Conservation (phyloP, 2,329 filamentous ascomycete species). For the Colletotrichum orbiculare region DNA sequence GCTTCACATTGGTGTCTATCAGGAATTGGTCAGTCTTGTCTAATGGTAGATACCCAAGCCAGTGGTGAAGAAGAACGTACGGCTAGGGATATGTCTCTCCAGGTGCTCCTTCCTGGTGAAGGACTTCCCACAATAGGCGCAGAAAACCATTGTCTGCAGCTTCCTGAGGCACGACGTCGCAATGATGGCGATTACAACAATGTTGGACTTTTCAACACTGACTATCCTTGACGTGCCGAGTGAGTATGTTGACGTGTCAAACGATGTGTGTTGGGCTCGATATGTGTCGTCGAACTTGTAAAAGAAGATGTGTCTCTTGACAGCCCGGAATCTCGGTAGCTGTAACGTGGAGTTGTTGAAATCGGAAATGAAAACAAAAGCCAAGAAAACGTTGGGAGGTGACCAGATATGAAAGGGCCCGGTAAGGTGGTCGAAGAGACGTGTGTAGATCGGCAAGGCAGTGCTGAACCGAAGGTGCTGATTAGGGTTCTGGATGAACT, state of each 20-base stretch:
- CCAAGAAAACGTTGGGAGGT: not conserved
- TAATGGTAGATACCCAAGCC: not conserved
- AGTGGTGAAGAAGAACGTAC: constrained; percentile 48
- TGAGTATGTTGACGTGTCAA: not conserved
- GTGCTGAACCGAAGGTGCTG: constrained; percentile 7
- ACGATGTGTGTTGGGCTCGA: not conserved
- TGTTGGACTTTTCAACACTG: no score
- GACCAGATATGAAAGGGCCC: constrained; percentile 16
- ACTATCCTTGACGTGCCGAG: not conserved
- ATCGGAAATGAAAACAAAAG: not conserved
- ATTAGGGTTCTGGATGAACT: constrained; percentile 31
- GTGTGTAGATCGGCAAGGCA: constrained; percentile 19
- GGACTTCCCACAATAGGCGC: constrained; percentile 64
- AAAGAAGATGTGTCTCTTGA: not conserved
- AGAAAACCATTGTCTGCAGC: constrained; percentile 54
- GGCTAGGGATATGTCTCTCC: constrained; percentile 64
- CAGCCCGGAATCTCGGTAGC: no score
- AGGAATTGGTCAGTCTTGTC: constrained; percentile 31
- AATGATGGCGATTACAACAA: no score
- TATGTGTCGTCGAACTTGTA: not conserved
- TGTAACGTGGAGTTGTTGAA: not conserved
- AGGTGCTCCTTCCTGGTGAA: constrained; percentile 68
- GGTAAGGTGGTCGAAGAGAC: constrained; percentile 2
- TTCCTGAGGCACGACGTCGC: no score
- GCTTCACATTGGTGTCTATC: constrained; percentile 66